Evolutionary conservation across 345 rosid species (phyloP).

Genomic region (Ailanthus altissimus): DNA sequence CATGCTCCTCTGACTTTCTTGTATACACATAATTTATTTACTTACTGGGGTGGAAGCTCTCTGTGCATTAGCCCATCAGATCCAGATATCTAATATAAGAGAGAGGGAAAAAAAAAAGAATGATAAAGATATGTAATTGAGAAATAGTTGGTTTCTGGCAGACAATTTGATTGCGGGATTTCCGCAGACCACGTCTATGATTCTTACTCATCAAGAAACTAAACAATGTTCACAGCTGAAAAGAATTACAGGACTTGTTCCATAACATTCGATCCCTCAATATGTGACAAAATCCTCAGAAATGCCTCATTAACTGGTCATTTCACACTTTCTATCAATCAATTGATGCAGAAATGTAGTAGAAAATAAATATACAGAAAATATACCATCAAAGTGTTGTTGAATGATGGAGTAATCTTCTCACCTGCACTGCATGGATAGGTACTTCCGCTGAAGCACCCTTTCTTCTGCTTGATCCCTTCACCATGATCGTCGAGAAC

Average conservation of each 20-base stretch:
- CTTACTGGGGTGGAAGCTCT: too few relatives aligned
- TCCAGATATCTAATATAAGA: too few relatives aligned
- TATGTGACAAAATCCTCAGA: constrained; percentile 15
- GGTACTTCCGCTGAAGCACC: constrained; percentile 78
- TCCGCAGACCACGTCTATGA: background rate
- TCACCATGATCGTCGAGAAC: constrained; percentile 74
- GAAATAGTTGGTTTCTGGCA: background rate
- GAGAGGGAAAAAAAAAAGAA: too few relatives aligned
- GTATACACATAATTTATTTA: too few relatives aligned
- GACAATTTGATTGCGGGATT: background rate
- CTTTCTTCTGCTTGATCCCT: constrained; percentile 78
- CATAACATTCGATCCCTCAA: background rate
- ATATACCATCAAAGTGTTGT: constrained; percentile 20
- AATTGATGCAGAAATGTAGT: constrained; percentile 13
- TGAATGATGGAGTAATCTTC: constrained; percentile 24
- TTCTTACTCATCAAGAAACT: constrained; percentile 4
- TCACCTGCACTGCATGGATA: constrained; percentile 61
- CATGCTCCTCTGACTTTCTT: background rate
- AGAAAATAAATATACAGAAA: constrained; percentile 23
- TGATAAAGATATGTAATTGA: too few relatives aligned
- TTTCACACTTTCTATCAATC: constrained; percentile 4
- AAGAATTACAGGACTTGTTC: background rate
- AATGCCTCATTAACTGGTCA: background rate
- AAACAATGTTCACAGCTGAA: background rate
- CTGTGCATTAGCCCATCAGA: too few relatives aligned